Conservation (phyloP, 2,329 filamentous ascomycete genomes). For the Epichloe elymi region DNA sequence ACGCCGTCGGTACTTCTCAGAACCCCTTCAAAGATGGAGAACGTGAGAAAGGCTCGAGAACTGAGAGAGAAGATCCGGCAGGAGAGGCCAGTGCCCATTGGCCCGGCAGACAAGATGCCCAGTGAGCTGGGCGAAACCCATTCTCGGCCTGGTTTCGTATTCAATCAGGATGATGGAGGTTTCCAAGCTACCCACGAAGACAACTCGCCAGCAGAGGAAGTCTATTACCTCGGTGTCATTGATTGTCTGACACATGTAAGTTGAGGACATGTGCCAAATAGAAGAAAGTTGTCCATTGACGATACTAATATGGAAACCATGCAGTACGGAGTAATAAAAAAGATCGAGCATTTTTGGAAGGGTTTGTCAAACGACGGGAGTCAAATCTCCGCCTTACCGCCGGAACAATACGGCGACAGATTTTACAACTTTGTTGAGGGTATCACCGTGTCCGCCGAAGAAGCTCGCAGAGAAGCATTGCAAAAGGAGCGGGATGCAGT, state of each 20-base stretch:
- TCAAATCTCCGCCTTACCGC: constrained; percentile 86
- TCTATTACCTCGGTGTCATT: constrained; percentile 97
- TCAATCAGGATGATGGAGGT: constrained; percentile 89
- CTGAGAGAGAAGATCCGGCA: constrained; percentile 83
- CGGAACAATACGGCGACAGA: constrained; percentile 80
- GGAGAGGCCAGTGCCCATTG: constrained; percentile 88
- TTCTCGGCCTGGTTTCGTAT: constrained; percentile 59
- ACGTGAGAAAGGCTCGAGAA: constrained; percentile 78
- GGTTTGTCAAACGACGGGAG: constrained; percentile 70
- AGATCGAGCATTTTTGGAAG: constrained; percentile 94
- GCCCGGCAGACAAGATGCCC: constrained; percentile 77
- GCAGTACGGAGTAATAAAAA: constrained; percentile 93
- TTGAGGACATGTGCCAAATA: constrained; percentile 12
- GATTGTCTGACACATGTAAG: constrained; percentile 94
- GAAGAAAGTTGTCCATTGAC: not conserved
- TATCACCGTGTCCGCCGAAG: constrained; percentile 81
- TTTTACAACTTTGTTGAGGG: constrained; percentile 87
- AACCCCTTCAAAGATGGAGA: constrained; percentile 89
- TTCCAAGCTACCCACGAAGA: constrained; percentile 89
- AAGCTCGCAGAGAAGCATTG: constrained; percentile 54
- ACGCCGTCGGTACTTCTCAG: constrained; percentile 57
- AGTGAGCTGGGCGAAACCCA: constrained; percentile 70
- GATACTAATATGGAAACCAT: constrained; percentile 1
- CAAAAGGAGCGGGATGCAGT: constrained; percentile 48
- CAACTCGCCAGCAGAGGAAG: constrained; percentile 70